A percentile compares a stretch with the other conserved stretches of the same genome.
phyloP scores from a whole-genome alignment of 306 rosid genomes.

The Vigna nakashimae region DNA sequence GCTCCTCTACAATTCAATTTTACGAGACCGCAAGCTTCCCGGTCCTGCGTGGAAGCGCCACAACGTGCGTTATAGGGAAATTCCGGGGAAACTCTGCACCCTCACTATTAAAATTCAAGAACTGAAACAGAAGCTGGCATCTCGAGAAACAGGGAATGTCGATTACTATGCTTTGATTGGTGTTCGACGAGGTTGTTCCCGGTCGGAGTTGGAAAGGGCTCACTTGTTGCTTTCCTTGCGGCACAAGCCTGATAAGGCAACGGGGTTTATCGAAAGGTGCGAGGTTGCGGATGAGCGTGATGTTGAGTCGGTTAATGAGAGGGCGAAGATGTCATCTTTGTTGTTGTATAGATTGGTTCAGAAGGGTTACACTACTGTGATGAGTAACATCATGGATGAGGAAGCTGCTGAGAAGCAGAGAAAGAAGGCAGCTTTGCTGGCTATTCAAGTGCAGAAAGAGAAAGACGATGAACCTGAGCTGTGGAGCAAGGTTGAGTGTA shows the following conservation, averaged over 20 bases:
- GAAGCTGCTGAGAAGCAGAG: slow-evolving; percentile 82
- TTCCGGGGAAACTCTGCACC: slow-evolving; percentile 80
- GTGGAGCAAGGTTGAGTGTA: slow-evolving; percentile 3
- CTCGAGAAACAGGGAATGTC: slow-evolving; percentile 71
- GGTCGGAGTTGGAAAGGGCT: slow-evolving; percentile 89
- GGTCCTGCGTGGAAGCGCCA: slow-evolving; percentile 97
- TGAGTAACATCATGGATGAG: slow-evolving; percentile 66
- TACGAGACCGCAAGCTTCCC: slow-evolving; percentile 82
- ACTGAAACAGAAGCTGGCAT: slow-evolving; percentile 72
- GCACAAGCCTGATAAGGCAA: slow-evolving; percentile 90
- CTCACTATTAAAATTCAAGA: slow-evolving; percentile 69
- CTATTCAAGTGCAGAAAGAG: slow-evolving; percentile 56
- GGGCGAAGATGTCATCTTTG: slow-evolving; percentile 78
- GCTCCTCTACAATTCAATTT: slow-evolving; percentile 83
- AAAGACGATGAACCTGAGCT: slow-evolving; percentile 43
- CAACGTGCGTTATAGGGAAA: slow-evolving; percentile 77
- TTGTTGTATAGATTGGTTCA: slow-evolving; percentile 86
- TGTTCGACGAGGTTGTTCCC: slow-evolving; percentile 83
- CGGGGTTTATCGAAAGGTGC: slow-evolving; percentile 73
- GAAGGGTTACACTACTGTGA: slow-evolving; percentile 77
- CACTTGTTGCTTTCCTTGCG: slow-evolving; percentile 69
- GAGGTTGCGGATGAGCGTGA: slow-evolving; percentile 79
- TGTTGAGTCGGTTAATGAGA: slow-evolving; percentile 75
- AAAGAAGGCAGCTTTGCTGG: slow-evolving; percentile 65
- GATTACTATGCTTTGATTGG: slow-evolving; percentile 87